Evolutionary conservation across 768 basidiomycete genomes (phyloP), one percentile per base, ranked within the genome.

Genomic region (Leccinellum luteum): DNA sequence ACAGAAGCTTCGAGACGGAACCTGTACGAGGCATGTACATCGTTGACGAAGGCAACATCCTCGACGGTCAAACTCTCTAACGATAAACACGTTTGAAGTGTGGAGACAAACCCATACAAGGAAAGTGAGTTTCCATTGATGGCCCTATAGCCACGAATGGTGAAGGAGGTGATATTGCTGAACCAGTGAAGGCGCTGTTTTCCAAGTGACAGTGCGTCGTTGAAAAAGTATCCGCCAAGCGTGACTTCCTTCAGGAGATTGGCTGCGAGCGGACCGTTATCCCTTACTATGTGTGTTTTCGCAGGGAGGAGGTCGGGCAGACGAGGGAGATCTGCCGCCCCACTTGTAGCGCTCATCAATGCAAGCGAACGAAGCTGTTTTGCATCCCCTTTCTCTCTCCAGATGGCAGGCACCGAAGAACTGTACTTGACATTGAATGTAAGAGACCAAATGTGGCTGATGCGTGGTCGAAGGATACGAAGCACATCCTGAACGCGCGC

Each of bases 381-480:
- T 19, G 48, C 49, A 35, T 59, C 49, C 14, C 50, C 44, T 52
- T 41, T 14, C 34, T 59, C 44, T 51, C 57, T 60, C 59, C 58
- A 54, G 6, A 60, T n/a, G 5, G n/a, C 34, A 6, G 58, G 35
- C 1, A 59, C 28, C 2, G 48, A 59, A 19, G 57, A 52, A 17
- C 23, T 52, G 28, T 59, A 17, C 25, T 10, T 47, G 27, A 52
- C 34, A 7, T 43, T 25, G 50, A 59, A 52, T 7, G 35, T 31
- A 6, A 59, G 57, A n/a, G 58, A 59, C 51, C 38, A 34, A 6
- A 19, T 54, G 6, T 48, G 58, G 47, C 25, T 28, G 21, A 52
- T 47, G 6, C 38, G 48, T 50, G 58, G 21, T 30, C 25, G 27
- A 19, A 60, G 27, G 27, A 60, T 17, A 21, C 30, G 41, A 25